These are phyloP conservation scores for Boletus reticuloceps DNA, from an alignment of 768 basidiomycete genomes.

Conservation along the genomic window DNA sequence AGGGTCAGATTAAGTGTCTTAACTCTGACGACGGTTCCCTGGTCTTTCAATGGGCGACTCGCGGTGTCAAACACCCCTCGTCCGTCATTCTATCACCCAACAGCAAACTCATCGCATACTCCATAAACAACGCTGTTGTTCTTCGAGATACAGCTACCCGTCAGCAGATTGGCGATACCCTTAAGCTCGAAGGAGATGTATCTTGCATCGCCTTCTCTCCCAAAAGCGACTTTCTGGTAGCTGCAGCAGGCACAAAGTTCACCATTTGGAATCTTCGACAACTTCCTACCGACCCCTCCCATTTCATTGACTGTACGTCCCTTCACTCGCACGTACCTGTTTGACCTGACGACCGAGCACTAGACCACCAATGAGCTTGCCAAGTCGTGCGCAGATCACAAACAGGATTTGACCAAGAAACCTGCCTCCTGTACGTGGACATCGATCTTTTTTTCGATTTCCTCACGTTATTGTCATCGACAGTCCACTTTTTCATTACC, in stretches of 20 bases:
- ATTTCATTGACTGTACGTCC: slow-evolving; percentile 1
- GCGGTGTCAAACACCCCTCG: slow-evolving; percentile 5
- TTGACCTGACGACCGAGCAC: neutral
- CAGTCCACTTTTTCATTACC: slow-evolving; percentile 11
- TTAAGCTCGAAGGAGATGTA: slow-evolving; percentile 7
- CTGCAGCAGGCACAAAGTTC: slow-evolving; percentile 8
- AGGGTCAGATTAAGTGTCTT: slow-evolving; percentile 19
- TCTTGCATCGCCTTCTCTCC: slow-evolving; percentile 14
- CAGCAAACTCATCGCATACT: slow-evolving; percentile 14
- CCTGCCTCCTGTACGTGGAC: neutral
- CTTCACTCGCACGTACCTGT: neutral
- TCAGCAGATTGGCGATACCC: slow-evolving; percentile 8
- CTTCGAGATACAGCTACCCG: slow-evolving; percentile 8
- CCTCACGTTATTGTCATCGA: neutral
- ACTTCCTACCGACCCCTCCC: neutral
- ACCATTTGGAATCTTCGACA: slow-evolving; percentile 14
- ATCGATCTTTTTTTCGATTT: neutral
- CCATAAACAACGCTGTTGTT: slow-evolving; percentile 4
- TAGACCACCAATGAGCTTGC: neutral
- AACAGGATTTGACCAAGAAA: slow-evolving; percentile 1
- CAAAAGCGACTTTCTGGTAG: slow-evolving; percentile 1
- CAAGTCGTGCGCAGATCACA: slow-evolving; percentile 4
- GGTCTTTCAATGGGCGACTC: slow-evolving; percentile 12
- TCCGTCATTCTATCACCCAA: slow-evolving; percentile 13
- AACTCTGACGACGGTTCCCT: slow-evolving; percentile 12